A percentile compares a stretch with the other conserved stretches of the same genome.
These are phyloP conservation scores for Akanthomyces muscarius DNA, from an alignment of 2,329 filamentous ascomycete genomes.

Conservation along the genomic window DNA sequence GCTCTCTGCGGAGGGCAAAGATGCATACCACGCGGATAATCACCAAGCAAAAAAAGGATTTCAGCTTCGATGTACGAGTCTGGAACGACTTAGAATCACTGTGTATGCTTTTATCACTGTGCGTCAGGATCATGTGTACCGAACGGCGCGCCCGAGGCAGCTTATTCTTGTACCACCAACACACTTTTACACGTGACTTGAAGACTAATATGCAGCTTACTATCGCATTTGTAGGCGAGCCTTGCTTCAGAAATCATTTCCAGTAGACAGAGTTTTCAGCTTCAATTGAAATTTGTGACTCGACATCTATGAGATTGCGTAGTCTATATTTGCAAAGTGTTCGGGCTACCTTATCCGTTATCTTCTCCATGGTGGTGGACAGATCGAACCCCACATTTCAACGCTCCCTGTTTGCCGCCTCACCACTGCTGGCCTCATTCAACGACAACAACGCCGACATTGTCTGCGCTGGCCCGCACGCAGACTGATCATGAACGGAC, in stretches of 20 bases:
- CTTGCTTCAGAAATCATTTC: neutral
- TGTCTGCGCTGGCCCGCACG: neutral
- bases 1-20: neutral
- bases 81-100: neutral
- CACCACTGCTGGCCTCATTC: neutral
- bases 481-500: slow-evolving; percentile 19
- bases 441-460: neutral
- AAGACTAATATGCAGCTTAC: neutral
- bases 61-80: neutral
- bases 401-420: neutral
- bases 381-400: slow-evolving; percentile 1
- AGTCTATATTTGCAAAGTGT: too few species aligned
- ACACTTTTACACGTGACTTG: slow-evolving; percentile 11
- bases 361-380: neutral
- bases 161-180: slow-evolving; percentile 7
- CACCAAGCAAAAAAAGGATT: too few species aligned
- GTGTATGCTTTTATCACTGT: neutral
- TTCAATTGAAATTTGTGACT: neutral
- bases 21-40: neutral
- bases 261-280: neutral
- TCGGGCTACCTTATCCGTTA: neutral
- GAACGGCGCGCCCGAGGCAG: neutral
- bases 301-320: too few species aligned
- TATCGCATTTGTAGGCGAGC: neutral
- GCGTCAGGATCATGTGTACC: neutral